Percentiles rank a stretch among this genome's conserved stretches.
Conservation (phyloP, 148 eudicot genomes). For the Vaccinium vitisidaea region DNA sequence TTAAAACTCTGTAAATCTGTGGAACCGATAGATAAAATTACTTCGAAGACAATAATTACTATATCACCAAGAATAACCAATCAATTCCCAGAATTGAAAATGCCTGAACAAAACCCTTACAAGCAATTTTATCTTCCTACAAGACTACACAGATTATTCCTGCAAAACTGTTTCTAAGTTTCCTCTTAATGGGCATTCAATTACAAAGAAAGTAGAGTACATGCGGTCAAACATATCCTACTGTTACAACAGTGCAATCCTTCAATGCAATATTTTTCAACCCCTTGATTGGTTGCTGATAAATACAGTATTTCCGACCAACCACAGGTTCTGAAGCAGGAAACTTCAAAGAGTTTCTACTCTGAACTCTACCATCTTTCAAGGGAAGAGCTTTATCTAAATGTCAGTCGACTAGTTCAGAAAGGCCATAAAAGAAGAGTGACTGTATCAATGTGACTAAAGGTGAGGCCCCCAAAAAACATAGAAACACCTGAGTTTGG, state of each 20-base stretch:
- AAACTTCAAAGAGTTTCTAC: slow-evolving; percentile 9
- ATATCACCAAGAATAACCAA: slow-evolving; percentile 20
- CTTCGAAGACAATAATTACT: slow-evolving; percentile 8
- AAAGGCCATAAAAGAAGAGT: slow-evolving; percentile 20
- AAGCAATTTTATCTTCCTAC: slow-evolving; percentile 33
- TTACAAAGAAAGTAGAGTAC: slow-evolving; percentile 38
- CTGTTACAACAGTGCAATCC: slow-evolving; percentile 47
- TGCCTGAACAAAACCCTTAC: slow-evolving; percentile 32
- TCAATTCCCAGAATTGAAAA: slow-evolving; percentile 35
- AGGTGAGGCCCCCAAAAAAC: neutral
- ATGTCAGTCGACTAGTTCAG: slow-evolving; percentile 16
- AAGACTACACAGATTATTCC: slow-evolving; percentile 41
- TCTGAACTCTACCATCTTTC: slow-evolving; percentile 17
- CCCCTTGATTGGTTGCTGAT: slow-evolving; percentile 27
- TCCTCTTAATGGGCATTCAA: slow-evolving; percentile 33
- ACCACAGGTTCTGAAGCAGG: slow-evolving; percentile 21
- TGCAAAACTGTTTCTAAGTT: slow-evolving; percentile 55
- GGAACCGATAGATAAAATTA: neutral
- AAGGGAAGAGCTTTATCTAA: slow-evolving; percentile 16
- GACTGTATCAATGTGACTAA: slow-evolving; percentile 8
- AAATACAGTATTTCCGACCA: slow-evolving; percentile 16
- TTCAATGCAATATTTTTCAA: slow-evolving; percentile 13
- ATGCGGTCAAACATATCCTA: slow-evolving; percentile 26
- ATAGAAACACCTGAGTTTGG: slow-evolving; percentile 13
- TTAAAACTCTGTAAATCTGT: neutral